phyloP scores from a whole-genome alignment of 1,284 basidiomycete species.

The Moesziomyces antarcticus region DNA sequence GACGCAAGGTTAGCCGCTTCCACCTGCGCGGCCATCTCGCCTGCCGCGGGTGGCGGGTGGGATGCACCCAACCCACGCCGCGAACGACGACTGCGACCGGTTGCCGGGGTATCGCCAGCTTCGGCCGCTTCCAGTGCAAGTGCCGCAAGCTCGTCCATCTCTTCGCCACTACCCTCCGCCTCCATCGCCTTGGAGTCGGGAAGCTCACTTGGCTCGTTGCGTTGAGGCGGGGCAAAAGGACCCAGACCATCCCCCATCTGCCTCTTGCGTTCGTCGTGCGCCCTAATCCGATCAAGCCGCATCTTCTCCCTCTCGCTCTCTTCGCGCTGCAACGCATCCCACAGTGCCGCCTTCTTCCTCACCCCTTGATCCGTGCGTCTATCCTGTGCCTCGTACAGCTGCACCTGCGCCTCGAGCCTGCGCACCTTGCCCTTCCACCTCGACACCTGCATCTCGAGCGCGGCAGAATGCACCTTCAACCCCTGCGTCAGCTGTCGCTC shows the following conservation, averaged over 20 bases:
- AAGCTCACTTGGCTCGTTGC: not conserved
- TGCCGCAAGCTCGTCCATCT: slow-evolving; percentile 36
- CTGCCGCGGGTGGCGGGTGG: slow-evolving; percentile 3
- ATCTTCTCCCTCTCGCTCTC: not conserved
- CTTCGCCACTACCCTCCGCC: slow-evolving; percentile 4
- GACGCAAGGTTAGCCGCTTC: slow-evolving; percentile 23
- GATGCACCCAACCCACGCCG: slow-evolving; percentile 1
- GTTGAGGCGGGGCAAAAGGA: not conserved
- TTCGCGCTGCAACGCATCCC: slow-evolving; percentile 27
- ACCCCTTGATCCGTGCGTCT: slow-evolving; percentile 12
- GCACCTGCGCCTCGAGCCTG: slow-evolving; percentile 9
- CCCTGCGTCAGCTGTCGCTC: slow-evolving; percentile 19
- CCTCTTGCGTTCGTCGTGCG: slow-evolving; percentile 16
- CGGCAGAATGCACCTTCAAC: slow-evolving; percentile 13
- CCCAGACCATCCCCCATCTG: not conserved
- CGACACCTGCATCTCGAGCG: slow-evolving; percentile 1
- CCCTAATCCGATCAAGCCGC: slow-evolving; percentile 7
- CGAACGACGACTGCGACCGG: not conserved
- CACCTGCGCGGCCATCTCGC: slow-evolving; percentile 8
- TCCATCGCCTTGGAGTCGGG: not conserved
- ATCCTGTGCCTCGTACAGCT: slow-evolving; percentile 2
- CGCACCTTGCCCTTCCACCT: slow-evolving; percentile 17
- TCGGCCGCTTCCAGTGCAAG: slow-evolving; percentile 30
- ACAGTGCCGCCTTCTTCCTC: slow-evolving; percentile 24
- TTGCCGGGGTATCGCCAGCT: slow-evolving; percentile 14